Evolutionary conservation across 352 stramenopile genomes (phyloP).

Genomic region (Pythium vanterpoolii): DNA sequence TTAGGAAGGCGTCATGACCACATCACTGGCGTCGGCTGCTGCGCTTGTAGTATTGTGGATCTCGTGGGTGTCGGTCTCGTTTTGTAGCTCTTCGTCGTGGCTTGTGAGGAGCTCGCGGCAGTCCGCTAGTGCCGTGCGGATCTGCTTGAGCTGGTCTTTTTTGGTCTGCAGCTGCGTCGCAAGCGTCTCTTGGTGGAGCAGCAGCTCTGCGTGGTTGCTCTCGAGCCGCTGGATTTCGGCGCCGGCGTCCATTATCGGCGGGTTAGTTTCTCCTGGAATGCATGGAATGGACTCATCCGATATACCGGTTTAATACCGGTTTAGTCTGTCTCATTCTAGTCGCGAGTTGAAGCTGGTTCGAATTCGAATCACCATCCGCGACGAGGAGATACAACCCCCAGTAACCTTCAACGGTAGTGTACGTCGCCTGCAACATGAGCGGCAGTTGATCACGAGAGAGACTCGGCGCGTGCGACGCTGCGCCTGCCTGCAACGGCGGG

Average conservation of each 20-base stretch:
- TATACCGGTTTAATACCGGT: constrained; percentile 16
- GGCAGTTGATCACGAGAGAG: constrained; percentile 5
- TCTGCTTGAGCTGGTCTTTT: constrained; percentile 39
- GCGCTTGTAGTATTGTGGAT: too few relatives aligned
- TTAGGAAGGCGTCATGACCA: background rate
- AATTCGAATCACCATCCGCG: background rate
- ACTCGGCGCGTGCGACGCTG: background rate
- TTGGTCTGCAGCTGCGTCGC: constrained; percentile 40
- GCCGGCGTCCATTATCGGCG: constrained; percentile 13
- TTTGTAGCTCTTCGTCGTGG: constrained; percentile 3
- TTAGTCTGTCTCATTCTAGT: too few relatives aligned
- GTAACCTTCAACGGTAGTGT: background rate
- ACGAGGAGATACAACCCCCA: constrained; percentile 3
- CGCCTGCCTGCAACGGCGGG: background rate
- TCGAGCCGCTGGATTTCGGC: constrained; percentile 51
- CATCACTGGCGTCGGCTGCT: background rate
- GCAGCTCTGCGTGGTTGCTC: constrained; percentile 57
- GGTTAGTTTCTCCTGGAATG: background rate
- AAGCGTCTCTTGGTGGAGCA: constrained; percentile 55
- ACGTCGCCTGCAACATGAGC: background rate
- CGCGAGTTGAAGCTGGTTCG: constrained; percentile 5
- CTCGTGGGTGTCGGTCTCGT: background rate
- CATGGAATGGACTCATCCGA: background rate
- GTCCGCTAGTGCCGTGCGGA: constrained; percentile 36
- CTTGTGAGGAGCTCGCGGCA: constrained; percentile 17